Base-by-base conservation (phyloP, 2,329 filamentous ascomycete genomes). In the Diaporthe ilicicola region DNA sequence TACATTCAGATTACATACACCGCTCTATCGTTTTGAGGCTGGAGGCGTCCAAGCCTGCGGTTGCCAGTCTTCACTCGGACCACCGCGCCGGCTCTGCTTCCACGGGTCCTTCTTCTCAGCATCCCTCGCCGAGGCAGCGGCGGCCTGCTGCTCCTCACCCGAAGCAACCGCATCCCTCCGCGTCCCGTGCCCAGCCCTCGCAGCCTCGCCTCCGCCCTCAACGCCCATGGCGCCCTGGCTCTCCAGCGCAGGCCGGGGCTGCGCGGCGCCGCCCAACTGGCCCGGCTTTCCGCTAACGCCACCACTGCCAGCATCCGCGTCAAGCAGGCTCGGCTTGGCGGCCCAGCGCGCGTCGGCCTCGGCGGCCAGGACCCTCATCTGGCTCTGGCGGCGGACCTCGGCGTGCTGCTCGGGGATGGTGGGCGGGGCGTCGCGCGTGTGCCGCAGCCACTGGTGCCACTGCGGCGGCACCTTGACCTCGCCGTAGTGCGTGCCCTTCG, bases 401-500 rank as follows among this genome's bases (percentile, higher is more conserved):
- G 77, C 79, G 8, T 81, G 76, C 78, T 91, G 89, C 78, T 92
- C 90, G 1, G 81, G 79, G 13, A 92, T 78, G 2, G 82, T 86
- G 0, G 90, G 90, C 2, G 90, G 82, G 0, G 85, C 78, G 2
- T 77, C 72, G 24, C 90, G 87, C 55, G 86, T 88, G 78, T 92
- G 84, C 19, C 90, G 88, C 61, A 92, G 84, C 90, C 90, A 92
- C 76, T 92, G 90, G 80, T 92, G 90, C 90, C 90, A 92, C 74
- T 86, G 84, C 13, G 90, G 90, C 65, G 86, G 82, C 72, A 92
- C 89, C 69, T 80, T 80, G 67, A 91, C 85, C 42, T 88, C 84
- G 75, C 84, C 87, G 76, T 84, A 83, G 78, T 89, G 88, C 3
- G 85, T 85, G 53, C 82, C 82, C 61, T 83, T 80, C 13, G 89